A percentile compares a stretch with the other conserved stretches of the same genome.
These are phyloP conservation scores for Podospora conica DNA, from an alignment of 495 filamentous ascomycete species.

Conservation along the genomic window DNA sequence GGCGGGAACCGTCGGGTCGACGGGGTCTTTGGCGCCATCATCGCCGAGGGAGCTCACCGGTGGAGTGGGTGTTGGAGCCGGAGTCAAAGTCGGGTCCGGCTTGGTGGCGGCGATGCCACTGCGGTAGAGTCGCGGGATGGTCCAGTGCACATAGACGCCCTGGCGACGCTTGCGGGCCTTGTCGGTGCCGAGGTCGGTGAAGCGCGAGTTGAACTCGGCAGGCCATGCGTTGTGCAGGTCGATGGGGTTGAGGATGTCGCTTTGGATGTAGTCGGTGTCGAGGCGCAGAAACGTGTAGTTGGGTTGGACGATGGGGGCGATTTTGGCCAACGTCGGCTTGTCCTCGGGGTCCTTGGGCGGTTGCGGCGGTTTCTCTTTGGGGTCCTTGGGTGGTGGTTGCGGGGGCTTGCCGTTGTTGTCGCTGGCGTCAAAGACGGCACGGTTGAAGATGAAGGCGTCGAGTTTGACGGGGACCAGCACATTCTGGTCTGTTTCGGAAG, in stretches of 20 bases:
- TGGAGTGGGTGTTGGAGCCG: not conserved
- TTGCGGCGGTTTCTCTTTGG: too few species aligned
- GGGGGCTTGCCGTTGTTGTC: not conserved
- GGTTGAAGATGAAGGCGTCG: constrained; percentile 42
- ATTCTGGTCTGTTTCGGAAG: not conserved
- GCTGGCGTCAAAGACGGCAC: constrained; percentile 16
- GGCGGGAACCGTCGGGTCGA: constrained; percentile 19
- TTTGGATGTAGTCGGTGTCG: constrained; percentile 28
- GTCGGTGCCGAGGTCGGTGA: constrained; percentile 36
- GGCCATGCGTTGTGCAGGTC: constrained; percentile 41
- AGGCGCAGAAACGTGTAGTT: constrained; percentile 48
- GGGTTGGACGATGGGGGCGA: constrained; percentile 50
- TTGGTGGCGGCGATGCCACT: constrained; percentile 23
- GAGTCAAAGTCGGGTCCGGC: not conserved
- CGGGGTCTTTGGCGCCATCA: not conserved
- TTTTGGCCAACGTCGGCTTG: constrained; percentile 23
- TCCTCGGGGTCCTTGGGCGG: not conserved
- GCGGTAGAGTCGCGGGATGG: constrained; percentile 42
- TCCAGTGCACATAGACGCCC: constrained; percentile 52
- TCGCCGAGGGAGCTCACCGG: not conserved
- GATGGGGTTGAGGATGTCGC: constrained; percentile 38
- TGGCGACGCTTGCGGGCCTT: constrained; percentile 20
- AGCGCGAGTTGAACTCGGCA: constrained; percentile 33
- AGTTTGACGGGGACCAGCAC: constrained; percentile 33
- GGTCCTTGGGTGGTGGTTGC: too few species aligned